phyloP scores from a whole-genome alignment of 208 protist species.

The Angomonas deanei region DNA sequence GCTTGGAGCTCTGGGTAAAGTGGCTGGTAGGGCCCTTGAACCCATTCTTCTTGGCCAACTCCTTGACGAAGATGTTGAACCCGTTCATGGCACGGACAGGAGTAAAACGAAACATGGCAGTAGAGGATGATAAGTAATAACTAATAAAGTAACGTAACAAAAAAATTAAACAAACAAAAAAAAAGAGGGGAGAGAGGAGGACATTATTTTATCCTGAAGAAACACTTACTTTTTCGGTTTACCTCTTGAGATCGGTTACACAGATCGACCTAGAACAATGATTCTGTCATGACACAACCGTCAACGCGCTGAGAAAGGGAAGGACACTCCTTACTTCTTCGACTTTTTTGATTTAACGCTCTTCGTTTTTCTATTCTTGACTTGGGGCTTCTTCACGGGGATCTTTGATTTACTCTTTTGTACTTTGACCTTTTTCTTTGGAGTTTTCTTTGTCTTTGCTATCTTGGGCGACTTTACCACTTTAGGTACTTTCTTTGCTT shows the following conservation, averaged over 20 bases:
- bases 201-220: too few relatives aligned
- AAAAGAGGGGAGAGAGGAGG: neutral
- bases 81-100: neutral
- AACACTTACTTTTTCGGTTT: too few relatives aligned
- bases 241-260: too few relatives aligned
- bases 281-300: too few relatives aligned
- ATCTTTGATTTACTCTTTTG: too few relatives aligned
- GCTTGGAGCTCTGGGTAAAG: neutral
- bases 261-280: too few relatives aligned
- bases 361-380: conserved; percentile 5
- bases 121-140: neutral
- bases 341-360: neutral
- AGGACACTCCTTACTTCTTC: neutral
- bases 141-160: neutral
- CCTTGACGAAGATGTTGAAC: conserved; percentile 5
- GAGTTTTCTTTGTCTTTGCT: neutral
- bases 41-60: neutral
- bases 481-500: neutral
- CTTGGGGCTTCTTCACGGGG: too few relatives aligned
- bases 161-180: neutral
- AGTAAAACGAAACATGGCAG: conserved; percentile 6
- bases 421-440: conserved; percentile 3
- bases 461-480: neutral
- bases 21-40: neutral
- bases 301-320: too few relatives aligned